Evolutionary conservation across 2,329 filamentous ascomycete genomes (phyloP).

Genomic region (Cladosporium sp.): DNA sequence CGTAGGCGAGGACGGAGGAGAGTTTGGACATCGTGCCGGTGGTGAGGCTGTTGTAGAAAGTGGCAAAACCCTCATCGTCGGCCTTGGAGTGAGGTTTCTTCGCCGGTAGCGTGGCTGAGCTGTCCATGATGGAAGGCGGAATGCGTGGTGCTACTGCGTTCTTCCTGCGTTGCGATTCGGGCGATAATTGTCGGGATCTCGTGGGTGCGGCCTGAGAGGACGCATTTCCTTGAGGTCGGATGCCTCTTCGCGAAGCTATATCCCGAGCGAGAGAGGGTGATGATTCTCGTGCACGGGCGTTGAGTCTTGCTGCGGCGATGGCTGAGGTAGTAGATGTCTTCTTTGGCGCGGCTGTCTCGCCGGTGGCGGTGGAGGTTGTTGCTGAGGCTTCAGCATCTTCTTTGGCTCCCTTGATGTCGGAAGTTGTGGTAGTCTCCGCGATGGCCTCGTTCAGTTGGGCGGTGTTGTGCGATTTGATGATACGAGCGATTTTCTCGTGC

Average conservation of each 20-base stretch:
- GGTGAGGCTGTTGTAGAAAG: slow-evolving; percentile 82
- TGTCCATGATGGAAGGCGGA: slow-evolving; percentile 29
- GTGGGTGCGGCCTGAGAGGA: slow-evolving; percentile 28
- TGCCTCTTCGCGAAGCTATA: slow-evolving; percentile 35
- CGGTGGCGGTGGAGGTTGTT: not conserved
- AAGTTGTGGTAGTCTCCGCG: slow-evolving; percentile 5
- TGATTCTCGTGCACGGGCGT: slow-evolving; percentile 27
- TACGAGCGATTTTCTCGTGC: slow-evolving; percentile 77
- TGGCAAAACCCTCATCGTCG: slow-evolving; percentile 68
- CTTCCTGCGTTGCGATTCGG: slow-evolving; percentile 25
- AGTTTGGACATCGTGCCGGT: slow-evolving; percentile 83
- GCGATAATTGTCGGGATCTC: slow-evolving; percentile 27
- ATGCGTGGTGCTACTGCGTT: slow-evolving; percentile 20
- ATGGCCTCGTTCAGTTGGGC: slow-evolving; percentile 7
- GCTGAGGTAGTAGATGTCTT: slow-evolving; percentile 21
- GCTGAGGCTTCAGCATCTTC: slow-evolving; percentile 1
- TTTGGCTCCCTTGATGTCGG: slow-evolving; percentile 7
- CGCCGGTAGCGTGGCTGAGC: slow-evolving; percentile 12
- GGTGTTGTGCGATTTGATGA: slow-evolving; percentile 58
- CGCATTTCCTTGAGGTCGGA: slow-evolving; percentile 20
- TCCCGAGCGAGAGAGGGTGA: slow-evolving; percentile 35
- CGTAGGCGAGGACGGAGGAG: slow-evolving; percentile 87
- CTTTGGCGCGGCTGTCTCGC: slow-evolving; percentile 11
- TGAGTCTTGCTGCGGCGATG: slow-evolving; percentile 23
- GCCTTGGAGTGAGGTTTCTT: slow-evolving; percentile 17